phyloP scores from a whole-genome alignment of 1,284 basidiomycete species.

The Boletus sp. region DNA sequence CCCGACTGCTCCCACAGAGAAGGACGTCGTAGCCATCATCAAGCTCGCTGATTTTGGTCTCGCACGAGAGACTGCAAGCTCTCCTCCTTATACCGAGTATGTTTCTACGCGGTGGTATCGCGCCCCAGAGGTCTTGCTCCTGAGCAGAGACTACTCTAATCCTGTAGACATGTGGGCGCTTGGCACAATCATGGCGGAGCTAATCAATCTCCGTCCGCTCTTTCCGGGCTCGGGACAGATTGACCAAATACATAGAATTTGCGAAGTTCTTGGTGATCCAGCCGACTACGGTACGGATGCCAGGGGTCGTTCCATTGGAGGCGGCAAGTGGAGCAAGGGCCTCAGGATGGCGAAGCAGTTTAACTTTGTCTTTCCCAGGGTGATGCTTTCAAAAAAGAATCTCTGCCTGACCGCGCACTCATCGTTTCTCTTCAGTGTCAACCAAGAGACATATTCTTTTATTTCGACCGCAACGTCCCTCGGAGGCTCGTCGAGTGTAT shows the following conservation, averaged over 20 bases:
- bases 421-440: constrained; percentile 48
- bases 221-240: constrained; percentile 97
- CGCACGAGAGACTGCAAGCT: constrained; percentile 84
- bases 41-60: constrained; percentile 99
- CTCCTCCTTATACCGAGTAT: constrained; percentile 97
- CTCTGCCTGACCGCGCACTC: not conserved
- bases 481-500: constrained; percentile 88
- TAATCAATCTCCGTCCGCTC: constrained; percentile 91
- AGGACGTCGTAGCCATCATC: constrained; percentile 95
- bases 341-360: constrained; percentile 82
- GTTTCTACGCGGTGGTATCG: constrained; percentile 99
- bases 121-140: constrained; percentile 92
- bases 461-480: constrained; percentile 81
- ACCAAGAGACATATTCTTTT: constrained; percentile 71
- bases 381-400: constrained; percentile 30
- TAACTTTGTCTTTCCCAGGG: constrained; percentile 91
- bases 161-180: constrained; percentile 99
- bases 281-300: constrained; percentile 78
- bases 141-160: constrained; percentile 89
- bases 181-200: constrained; percentile 96
- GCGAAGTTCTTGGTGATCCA: constrained; percentile 92
- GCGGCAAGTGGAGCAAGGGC: constrained; percentile 84
- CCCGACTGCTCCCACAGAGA: constrained; percentile 65
- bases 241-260: constrained; percentile 90
- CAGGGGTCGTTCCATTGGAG: constrained; percentile 70